Evolutionary conservation across 139 green algal species (phyloP), one percentile per base, ranked within the genome.

Genomic region (Mesotaenium endlicherianum): DNA sequence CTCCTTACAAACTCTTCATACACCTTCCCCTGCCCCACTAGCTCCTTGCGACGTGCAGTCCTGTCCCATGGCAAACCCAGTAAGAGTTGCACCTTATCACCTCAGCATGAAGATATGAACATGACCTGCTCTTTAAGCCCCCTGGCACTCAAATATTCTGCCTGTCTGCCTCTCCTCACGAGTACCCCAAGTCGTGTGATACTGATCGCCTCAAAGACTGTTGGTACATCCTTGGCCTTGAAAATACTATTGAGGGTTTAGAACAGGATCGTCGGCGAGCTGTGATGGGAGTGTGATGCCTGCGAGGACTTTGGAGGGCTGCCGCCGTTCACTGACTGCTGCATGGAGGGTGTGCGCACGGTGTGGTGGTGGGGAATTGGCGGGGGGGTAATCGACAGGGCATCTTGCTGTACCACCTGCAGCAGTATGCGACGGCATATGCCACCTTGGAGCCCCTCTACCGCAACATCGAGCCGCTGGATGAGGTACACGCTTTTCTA

Each of bases 381-480:
- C 36, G 60, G 41, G 41, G 5, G 6, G 6, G 11, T 14, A 72
- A 47, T 72, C 11, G 8, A 26, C 74, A 81, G 74, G 76, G 8
- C 40, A 5, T 83, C n/a, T 42, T 83, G 38, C 41, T 75, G 57
- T 83, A 83, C 43, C 76, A 83, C 4, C 34, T 77, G 43, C 76
- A 83, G 76, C 76, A 79, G 53, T 77, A 77, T 34, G 76, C 14
- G 20, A 42, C 50, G 6, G 76, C 76, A 30, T 14, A 14, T 2
- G 68, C 78, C 5, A 41, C 47, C 31, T 36, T 86, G 69, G 80
- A 86, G 43, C 49, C 80, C 4, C 55, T 86, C 41, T 86, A 70
- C 44, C 36, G 68, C 16, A 81, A 86, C 44, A 71, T 86, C n/a
- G 80, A 86, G 80, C 80, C 80, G 14, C 36, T 86, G 11, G 80